These are phyloP conservation scores for Castanea mollissima DNA, from an alignment of 306 rosid genomes.

Conservation along the genomic window DNA sequence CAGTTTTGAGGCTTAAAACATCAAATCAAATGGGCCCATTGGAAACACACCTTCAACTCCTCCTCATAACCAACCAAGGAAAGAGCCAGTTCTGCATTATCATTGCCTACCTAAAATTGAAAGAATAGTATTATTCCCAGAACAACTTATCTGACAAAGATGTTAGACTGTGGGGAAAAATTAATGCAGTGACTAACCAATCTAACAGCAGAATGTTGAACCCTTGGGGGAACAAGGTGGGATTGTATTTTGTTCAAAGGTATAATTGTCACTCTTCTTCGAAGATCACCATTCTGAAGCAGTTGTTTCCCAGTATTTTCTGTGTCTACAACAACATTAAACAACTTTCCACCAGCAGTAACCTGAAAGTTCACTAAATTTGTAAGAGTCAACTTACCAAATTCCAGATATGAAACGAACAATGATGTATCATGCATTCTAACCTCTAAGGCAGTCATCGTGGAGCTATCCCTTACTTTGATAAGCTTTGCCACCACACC, in stretches of 20 bases:
- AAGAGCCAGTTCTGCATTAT: constrained; percentile 80
- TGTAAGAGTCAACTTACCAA: constrained; percentile 17
- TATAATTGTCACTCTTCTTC: constrained; percentile 91
- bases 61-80: constrained; percentile 85
- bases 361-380: constrained; percentile 48
- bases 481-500: constrained; percentile 94
- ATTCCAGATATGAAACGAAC: constrained; percentile 9
- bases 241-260: constrained; percentile 91
- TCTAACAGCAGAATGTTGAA: constrained; percentile 65
- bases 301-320: constrained; percentile 86
- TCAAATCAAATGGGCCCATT: not conserved
- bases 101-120: constrained; percentile 80
- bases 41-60: constrained; percentile 67
- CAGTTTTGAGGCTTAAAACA: not conserved
- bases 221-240: constrained; percentile 43
- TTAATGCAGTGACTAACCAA: constrained; percentile 52
- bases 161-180: constrained; percentile 1
- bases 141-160: constrained; percentile 4
- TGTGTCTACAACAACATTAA: constrained; percentile 87
- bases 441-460: constrained; percentile 97
- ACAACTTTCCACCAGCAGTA: constrained; percentile 94
- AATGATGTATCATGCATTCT: constrained; percentile 15
- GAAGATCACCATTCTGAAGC: constrained; percentile 84
- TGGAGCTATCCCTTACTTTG: constrained; percentile 74
- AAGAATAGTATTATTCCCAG: constrained; percentile 14